Conservation (phyloP, 108 stramenopile genomes). For the Aurantiochytrium sp. region DNA sequence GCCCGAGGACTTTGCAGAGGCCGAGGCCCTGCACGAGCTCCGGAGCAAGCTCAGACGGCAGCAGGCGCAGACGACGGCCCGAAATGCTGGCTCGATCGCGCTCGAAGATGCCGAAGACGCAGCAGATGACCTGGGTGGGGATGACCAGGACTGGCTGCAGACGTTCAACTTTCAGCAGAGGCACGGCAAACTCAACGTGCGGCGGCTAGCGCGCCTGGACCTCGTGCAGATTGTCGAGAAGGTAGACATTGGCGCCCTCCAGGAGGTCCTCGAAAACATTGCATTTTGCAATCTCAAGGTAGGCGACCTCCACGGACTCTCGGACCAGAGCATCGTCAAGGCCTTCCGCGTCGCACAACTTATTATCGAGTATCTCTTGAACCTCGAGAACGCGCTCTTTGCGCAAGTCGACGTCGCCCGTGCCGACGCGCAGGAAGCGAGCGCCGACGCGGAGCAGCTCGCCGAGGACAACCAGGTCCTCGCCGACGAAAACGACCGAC, state of each 20-base stretch:
- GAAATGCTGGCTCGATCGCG: too few species aligned
- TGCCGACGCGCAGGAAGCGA: not conserved
- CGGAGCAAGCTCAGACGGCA: not conserved
- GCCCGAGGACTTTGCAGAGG: not conserved
- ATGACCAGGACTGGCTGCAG: not conserved
- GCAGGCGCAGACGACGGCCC: not conserved
- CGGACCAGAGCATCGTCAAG: conserved; percentile 7
- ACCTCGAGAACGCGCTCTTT: not conserved
- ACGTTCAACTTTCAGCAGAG: not conserved
- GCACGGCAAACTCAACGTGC: conserved; percentile 8
- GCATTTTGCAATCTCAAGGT: conserved; percentile 18
- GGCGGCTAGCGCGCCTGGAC: not conserved
- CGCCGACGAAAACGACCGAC: not conserved
- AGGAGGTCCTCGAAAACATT: not conserved
- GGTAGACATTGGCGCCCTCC: not conserved
- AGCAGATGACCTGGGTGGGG: not conserved
- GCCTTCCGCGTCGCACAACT: conserved; percentile 17
- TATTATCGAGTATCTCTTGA: conserved; percentile 16
- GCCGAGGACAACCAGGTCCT: not conserved
- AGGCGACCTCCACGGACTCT: not conserved
- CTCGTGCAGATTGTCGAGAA: not conserved
- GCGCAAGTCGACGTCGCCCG: not conserved
- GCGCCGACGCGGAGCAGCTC: not conserved
- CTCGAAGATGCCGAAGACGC: too few species aligned
- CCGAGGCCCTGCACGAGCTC: not conserved